A percentile compares a stretch with the other conserved stretches of the same genome.
phyloP scores from a whole-genome alignment of 352 stramenopile species.

The Pythium aphanidermatum region DNA sequence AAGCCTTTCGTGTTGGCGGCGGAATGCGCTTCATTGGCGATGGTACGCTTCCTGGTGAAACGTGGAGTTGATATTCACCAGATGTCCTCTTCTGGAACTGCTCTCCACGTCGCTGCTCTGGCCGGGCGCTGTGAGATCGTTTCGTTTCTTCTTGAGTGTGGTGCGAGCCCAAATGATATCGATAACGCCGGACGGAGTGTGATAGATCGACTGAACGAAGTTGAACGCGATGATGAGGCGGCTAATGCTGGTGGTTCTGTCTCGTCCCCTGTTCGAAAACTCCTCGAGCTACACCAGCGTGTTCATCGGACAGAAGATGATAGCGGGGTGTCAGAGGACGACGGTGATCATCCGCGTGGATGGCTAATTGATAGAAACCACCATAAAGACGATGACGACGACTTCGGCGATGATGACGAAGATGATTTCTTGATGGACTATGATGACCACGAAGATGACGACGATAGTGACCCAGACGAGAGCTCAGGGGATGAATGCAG shows the following conservation, averaged over 20 bases:
- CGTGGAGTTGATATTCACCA: slow-evolving; percentile 66
- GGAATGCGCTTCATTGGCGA: slow-evolving; percentile 50
- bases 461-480: background rate
- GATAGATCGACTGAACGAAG: slow-evolving; percentile 31
- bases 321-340: slow-evolving; percentile 49
- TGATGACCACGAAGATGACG: slow-evolving; percentile 28
- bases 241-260: background rate
- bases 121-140: slow-evolving; percentile 66
- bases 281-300: slow-evolving; percentile 46
- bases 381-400: slow-evolving; percentile 35
- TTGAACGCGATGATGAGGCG: background rate
- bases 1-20: slow-evolving; percentile 63
- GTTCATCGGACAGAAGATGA: slow-evolving; percentile 24
- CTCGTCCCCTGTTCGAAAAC: slow-evolving; percentile 41
- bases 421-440: slow-evolving; percentile 46
- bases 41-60: slow-evolving; percentile 77
- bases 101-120: slow-evolving; percentile 58
- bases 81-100: slow-evolving; percentile 39
- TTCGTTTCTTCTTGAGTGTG: slow-evolving; percentile 71
- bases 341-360: slow-evolving; percentile 2
- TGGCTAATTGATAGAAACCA: slow-evolving; percentile 5
- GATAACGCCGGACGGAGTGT: slow-evolving; percentile 51
- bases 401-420: slow-evolving; percentile 46
- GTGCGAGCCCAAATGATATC: slow-evolving; percentile 43
- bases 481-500: slow-evolving; percentile 28